Evolutionary conservation across 2,329 filamentous ascomycete genomes (phyloP), one percentile per base, ranked within the genome.

Genomic region (Neophaeococcomyces mojaviensis): DNA sequence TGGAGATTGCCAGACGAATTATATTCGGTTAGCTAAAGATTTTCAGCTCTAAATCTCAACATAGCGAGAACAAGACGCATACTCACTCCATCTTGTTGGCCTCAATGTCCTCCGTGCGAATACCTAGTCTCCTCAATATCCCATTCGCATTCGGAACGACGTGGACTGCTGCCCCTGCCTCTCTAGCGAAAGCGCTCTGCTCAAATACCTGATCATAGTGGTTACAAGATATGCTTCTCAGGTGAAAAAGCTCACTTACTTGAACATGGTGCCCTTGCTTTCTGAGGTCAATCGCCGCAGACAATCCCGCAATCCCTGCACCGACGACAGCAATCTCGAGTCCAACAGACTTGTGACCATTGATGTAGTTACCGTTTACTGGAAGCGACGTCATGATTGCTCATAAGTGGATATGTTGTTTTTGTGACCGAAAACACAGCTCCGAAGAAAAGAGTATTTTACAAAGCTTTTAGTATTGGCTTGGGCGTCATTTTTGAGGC

Each of bases 61-160:
- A 6, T 10, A 28, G 24, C 10, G 24, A 5, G 5, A 5, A 28
- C 5, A 10, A 6, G 24, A 5, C 24, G 24, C 24, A 6, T 28
- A 28, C 24, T 28, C 24, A 6, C 10, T 28, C 24, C 24, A 28
- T 28, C 24, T 28, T 28, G 51, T 61, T 68, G 45, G 70, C 66
- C 2, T 69, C 69, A 34, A 64, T 64, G 0, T 59, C 58, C 46
- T 68, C 64, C 0, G 67, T 62, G 39, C 61, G 59, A 1, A 75
- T 51, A 0, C 71, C 70, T 39, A 74, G 59, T 28, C 68, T 61
- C 9, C 62, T 60, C 3, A 84, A 63, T 2, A 82, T 61, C 0
- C 76, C 75, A 58, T 81, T 79, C 2, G 71, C 65, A 54, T 84
- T 84, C 0, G 81, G 78, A 0, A 76, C 72, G 3, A 83, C 58